These are phyloP conservation scores for Russula sp. DNA, from an alignment of 768 basidiomycete species.

Conservation along the genomic window DNA sequence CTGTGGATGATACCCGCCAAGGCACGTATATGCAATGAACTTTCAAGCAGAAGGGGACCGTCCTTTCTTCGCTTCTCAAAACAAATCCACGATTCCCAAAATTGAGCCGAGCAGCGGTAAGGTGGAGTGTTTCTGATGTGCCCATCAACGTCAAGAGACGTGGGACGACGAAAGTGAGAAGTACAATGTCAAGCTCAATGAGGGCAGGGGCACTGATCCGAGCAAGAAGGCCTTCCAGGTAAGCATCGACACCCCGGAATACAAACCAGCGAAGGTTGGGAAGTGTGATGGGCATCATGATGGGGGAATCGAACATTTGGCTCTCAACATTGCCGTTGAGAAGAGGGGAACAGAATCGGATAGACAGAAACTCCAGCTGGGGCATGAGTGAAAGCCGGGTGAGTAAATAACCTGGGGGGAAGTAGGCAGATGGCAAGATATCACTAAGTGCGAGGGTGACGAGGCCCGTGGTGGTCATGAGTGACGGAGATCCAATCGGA, in stretches of 20 bases:
- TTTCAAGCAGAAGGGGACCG: not conserved
- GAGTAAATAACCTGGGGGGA: not conserved
- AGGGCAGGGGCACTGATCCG: not conserved
- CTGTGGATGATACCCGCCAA: not conserved
- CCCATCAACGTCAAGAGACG: not conserved
- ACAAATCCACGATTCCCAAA: not conserved
- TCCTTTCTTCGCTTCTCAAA: not conserved
- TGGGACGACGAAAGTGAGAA: not conserved
- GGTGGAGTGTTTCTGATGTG: not conserved
- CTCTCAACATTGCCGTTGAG: not conserved
- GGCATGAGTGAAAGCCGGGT: conserved; percentile 1
- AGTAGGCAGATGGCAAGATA: not conserved
- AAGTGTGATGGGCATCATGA: not conserved
- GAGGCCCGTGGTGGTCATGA: not conserved
- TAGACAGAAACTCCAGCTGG: not conserved
- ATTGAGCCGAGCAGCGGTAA: not conserved
- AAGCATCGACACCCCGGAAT: not conserved
- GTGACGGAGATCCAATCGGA: not conserved
- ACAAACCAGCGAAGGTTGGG: not conserved
- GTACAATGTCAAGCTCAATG: not conserved
- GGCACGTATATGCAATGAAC: not conserved
- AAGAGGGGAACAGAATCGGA: not conserved
- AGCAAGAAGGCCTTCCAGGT: not conserved
- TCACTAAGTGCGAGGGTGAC: not conserved
- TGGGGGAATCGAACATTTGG: not conserved